Evolutionary conservation across 768 basidiomycete genomes (phyloP), one percentile per base, ranked within the genome.

Genomic region (Leccinellum albellum): DNA sequence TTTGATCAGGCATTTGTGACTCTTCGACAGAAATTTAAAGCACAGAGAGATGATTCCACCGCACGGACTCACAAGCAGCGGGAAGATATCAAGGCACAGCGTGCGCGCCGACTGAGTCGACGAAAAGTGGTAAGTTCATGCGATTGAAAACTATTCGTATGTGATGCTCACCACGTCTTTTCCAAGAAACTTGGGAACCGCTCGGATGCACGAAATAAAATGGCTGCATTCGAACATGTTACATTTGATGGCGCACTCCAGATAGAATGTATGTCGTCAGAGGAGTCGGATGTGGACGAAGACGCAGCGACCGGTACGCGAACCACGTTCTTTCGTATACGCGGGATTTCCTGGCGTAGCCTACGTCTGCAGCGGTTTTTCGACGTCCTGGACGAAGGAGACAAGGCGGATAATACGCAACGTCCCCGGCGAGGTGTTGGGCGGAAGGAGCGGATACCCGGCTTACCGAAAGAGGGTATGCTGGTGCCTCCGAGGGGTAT

Each of bases 221-320:
- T 83, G 24, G 71, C 71, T 24, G 72, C 65, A 0, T 86, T 88
- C 57, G 79, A 83, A 54, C 84, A 89, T 68, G 75, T 82, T 24
- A 78, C 74, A 14, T 90, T 90, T 64, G 86, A 89, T 64, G 82
- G 82, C 14, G 88, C 89, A 14, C 70, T 91, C 55, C 84, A 86
- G 58, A 59, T 82, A 20, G 89, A 90, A 48, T 90, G 88, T 70
- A 88, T 90, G 85, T 91, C 89, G 26, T 86, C 85, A 29, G 89
- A 91, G 61, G 89, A 91, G 67, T 89, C 88, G 14, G 83, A 83
- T 59, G 73, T 71, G 50, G 87, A 86, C 33, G 70, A 73, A 32
- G 72, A 70, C 29, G 46, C 64, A 2, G 62, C 51, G 44, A 59
- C 64, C 4, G 73, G 68, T 23, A 60, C 66, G 42, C 66, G 70